Evolutionary conservation across 2,329 filamentous ascomycete species (phyloP), one percentile per base, ranked within the genome.

Genomic region (Cercospora janseana): DNA sequence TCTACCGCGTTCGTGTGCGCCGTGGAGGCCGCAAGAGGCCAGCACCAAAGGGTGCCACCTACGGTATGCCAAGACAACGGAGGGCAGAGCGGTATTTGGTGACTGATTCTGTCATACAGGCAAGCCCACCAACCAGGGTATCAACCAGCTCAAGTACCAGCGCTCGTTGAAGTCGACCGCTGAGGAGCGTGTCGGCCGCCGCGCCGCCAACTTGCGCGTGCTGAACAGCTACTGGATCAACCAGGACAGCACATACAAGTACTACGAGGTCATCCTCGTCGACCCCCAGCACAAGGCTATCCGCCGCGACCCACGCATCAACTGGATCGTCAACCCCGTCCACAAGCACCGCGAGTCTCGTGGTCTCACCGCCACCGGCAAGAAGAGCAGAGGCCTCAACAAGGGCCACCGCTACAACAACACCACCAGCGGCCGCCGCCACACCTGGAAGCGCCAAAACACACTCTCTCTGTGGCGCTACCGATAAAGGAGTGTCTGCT

Each of bases 221-320:
- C 87, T 98, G 72, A 98, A 98, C 88, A 97, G 92, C 61, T 98
- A 98, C 91, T 98, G 94, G 94, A 89, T 98, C 83, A 98, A 98
- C 88, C 90, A 97, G 84, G 93, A 98, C 82, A 96, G 91, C 57
- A 98, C 93, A 79, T 98, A 97, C 88, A 98, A 98, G 85, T 98
- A 98, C 88, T 98, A 84, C 82, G 93, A 98, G 81, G 86, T 97
- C 78, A 97, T 98, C 81, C 88, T 96, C 72, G 92, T 98, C 74
- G 93, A 98, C 81, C 93, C 93, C 75, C 88, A 94, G 82, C 93
- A 98, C 88, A 97, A 97, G 85, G 93, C 93, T 72, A 98, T 98
- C 83, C 93, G 93, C 77, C 88, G 87, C 73, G 93, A 98, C 77
- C 81, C 93, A 71, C 91, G 93, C 79, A 97, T 98, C 88, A 98